Percentiles rank a stretch among this genome's conserved stretches.
Conservation (phyloP, 352 stramenopile species). For the Phytophthora pistaciae region DNA sequence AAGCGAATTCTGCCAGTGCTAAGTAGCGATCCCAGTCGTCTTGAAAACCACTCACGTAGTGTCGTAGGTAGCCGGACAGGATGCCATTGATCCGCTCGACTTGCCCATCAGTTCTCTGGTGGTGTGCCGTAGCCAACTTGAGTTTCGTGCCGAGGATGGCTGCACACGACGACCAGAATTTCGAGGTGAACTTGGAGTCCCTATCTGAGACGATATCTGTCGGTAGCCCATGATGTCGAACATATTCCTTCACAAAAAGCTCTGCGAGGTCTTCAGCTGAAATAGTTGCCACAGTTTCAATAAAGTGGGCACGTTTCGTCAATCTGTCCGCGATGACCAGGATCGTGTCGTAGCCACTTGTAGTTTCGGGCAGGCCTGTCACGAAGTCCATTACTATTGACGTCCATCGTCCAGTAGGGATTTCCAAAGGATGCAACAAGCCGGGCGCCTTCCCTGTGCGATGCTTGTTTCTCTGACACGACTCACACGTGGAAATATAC, state of each 20-base stretch:
- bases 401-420: background rate
- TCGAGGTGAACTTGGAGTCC: constrained; percentile 17
- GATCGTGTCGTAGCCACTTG: constrained; percentile 1
- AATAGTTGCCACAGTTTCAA: constrained; percentile 1
- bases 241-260: constrained; percentile 5
- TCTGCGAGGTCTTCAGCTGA: background rate
- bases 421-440: background rate
- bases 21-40: too few relatives aligned
- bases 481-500: background rate
- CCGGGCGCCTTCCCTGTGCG: constrained; percentile 1
- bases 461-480: background rate
- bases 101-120: too few relatives aligned
- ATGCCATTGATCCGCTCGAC: too few relatives aligned
- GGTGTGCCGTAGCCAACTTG: too few relatives aligned
- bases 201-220: constrained; percentile 10
- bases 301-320: constrained; percentile 15
- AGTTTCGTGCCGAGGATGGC: too few relatives aligned
- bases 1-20: too few relatives aligned
- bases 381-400: constrained; percentile 22
- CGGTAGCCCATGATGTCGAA: constrained; percentile 10
- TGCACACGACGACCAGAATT: constrained; percentile 1
- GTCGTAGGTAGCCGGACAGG: too few relatives aligned
- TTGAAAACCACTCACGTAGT: too few relatives aligned
- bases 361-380: constrained; percentile 1
- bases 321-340: constrained; percentile 13